Evolutionary conservation across 2,329 filamentous ascomycete genomes (phyloP), one percentile per base, ranked within the genome.

Genomic region (Paecilomyces sp.): DNA sequence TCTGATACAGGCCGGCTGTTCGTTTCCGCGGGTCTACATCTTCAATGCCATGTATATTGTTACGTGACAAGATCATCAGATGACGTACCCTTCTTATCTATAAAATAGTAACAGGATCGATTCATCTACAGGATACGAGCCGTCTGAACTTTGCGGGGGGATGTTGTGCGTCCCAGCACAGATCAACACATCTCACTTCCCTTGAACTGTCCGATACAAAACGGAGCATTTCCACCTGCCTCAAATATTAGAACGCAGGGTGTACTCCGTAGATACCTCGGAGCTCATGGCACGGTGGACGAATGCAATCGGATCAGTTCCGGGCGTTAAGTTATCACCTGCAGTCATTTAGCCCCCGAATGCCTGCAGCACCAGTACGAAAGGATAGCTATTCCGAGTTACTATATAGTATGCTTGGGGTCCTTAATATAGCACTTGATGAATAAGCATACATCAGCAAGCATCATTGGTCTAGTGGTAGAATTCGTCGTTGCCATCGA

Each of bases 401-500:
- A n/a, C n/a, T 28, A 28, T 2, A 5, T 28, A 28, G 25, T 28
- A 5, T 2, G 5, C 5, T 28, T 28, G 2, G 6, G 25, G 25
- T 28, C 2, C 25, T 3, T 28, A 28, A 28, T 6, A 28, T 28
- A 28, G 25, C 25, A 3, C 6, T 2, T 28, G 3, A 28, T 28
- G 25, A 28, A 6, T 28, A 28, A 28, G 6, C 6, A 7, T 47
- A 47, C 36, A 47, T 47, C 41, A 47, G 62, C 28, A 57, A 67
- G 72, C 73, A 75, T 74, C 70, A 72, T 75, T 75, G 72, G 73
- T 75, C 73, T 75, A 75, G 73, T 75, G 73, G 73, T 75, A 75
- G 73, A 75, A 75, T 75, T 75, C 73, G 68, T 75, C 73, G 73
- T 75, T 75, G 73, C 73, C 73, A 75, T 77, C 74, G 74, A 77